Evolutionary conservation across 371 early-diverging fungal species (phyloP).

Genomic region (Choanephora cucurbitarum): DNA sequence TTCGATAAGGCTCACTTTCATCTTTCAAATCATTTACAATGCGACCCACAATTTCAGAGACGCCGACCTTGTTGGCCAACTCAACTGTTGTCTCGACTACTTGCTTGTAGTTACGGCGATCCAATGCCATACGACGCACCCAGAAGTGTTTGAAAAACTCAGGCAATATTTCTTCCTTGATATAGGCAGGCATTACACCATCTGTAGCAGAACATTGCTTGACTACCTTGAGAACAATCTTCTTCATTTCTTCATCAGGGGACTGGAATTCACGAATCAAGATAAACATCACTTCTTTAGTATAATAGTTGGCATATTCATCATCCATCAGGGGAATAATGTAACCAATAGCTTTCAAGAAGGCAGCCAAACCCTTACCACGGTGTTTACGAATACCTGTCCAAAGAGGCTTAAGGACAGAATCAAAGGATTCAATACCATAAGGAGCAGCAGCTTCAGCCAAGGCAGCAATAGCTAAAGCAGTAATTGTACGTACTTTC

Average conservation of each 20-base stretch:
- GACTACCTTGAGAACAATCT: slow-evolving; percentile 95
- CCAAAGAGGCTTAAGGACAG: slow-evolving; percentile 90
- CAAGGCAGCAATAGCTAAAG: slow-evolving; percentile 91
- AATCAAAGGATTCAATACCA: slow-evolving; percentile 97
- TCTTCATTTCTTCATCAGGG: slow-evolving; percentile 97
- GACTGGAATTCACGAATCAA: slow-evolving; percentile 96
- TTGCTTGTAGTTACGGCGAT: slow-evolving; percentile 89
- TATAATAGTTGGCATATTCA: slow-evolving; percentile 92
- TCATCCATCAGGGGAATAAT: slow-evolving; percentile 97
- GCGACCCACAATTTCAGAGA: slow-evolving; percentile 81
- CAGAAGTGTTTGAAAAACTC: slow-evolving; percentile 97
- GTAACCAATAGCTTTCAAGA: slow-evolving; percentile 96
- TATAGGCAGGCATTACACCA: slow-evolving; percentile 85
- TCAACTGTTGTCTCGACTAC: slow-evolving; percentile 96
- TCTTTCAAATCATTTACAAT: slow-evolving; percentile 94
- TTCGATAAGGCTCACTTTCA: slow-evolving; percentile 92
- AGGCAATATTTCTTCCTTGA: slow-evolving; percentile 88
- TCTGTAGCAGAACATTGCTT: slow-evolving; percentile 95
- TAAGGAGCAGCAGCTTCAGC: slow-evolving; percentile 98
- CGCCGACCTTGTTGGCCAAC: slow-evolving; percentile 91
- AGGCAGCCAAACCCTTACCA: slow-evolving; percentile 96
- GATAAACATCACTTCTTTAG: slow-evolving; percentile 89
- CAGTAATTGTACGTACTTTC: slow-evolving; percentile 94
- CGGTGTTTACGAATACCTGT: slow-evolving; percentile 92
- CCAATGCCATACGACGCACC: slow-evolving; percentile 96